Evolutionary conservation across 805 yeast species (phyloP).

Genomic region (Kodamaea leandrae): DNA sequence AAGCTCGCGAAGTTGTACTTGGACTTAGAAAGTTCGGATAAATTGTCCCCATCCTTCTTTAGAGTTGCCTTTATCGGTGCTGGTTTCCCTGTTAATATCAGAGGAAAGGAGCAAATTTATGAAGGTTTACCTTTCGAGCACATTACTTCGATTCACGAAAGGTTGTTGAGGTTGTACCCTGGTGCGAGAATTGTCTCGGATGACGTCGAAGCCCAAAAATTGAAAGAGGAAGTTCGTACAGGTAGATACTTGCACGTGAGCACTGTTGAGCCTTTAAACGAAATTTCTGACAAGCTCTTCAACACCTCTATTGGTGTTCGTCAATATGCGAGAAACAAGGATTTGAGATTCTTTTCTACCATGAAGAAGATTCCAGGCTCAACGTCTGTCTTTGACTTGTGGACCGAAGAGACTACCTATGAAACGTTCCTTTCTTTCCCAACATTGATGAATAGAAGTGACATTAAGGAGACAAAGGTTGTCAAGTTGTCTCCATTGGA

Average conservation of each 20-base stretch:
- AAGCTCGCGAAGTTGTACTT: slow-evolving; percentile 66
- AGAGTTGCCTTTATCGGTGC: slow-evolving; percentile 77
- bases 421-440: slow-evolving; percentile 79
- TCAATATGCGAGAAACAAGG: slow-evolving; percentile 72
- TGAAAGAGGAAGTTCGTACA: slow-evolving; percentile 45
- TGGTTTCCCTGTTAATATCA: slow-evolving; percentile 76
- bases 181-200: slow-evolving; percentile 71
- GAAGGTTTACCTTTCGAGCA: slow-evolving; percentile 89
- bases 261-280: slow-evolving; percentile 67
- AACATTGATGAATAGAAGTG: slow-evolving; percentile 81
- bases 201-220: slow-evolving; percentile 54
- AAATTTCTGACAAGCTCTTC: slow-evolving; percentile 44
- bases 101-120: slow-evolving; percentile 75
- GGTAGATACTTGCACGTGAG: slow-evolving; percentile 75
- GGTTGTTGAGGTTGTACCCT: slow-evolving; percentile 71
- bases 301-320: slow-evolving; percentile 59
- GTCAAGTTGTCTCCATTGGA: slow-evolving; percentile 76
- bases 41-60: slow-evolving; percentile 74
- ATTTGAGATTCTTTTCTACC: slow-evolving; percentile 66
- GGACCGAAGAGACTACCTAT: slow-evolving; percentile 87
- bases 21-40: slow-evolving; percentile 64
- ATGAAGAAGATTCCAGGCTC: slow-evolving; percentile 73
- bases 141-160: slow-evolving; percentile 75
- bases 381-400: slow-evolving; percentile 65
- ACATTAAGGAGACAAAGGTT: slow-evolving; percentile 48